Evolutionary conservation across 495 filamentous ascomycete species (phyloP).

Genomic region (Tuber umbilicatum): DNA sequence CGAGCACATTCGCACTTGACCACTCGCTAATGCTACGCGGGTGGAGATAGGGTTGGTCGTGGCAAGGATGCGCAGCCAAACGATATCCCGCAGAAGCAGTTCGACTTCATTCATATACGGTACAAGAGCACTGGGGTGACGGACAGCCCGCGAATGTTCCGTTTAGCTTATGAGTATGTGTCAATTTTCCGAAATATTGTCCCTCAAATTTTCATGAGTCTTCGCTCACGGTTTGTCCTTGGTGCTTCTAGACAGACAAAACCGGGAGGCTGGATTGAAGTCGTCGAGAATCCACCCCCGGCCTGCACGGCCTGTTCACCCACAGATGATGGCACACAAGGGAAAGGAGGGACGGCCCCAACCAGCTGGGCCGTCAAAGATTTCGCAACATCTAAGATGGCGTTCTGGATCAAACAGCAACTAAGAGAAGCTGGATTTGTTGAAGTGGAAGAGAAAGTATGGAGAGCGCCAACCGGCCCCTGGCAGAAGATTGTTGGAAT

Average conservation of each 20-base stretch:
- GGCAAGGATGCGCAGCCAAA: constrained; percentile 30
- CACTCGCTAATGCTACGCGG: constrained; percentile 33
- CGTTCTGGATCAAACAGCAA: constrained; percentile 40
- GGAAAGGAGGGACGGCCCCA: constrained; percentile 21
- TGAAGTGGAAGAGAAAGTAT: constrained; percentile 39
- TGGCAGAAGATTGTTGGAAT: constrained; percentile 39
- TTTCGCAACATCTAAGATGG: constrained; percentile 35
- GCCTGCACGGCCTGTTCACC: constrained; percentile 23
- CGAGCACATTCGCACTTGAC: constrained; percentile 17
- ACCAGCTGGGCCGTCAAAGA: neutral
- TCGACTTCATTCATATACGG: constrained; percentile 42
- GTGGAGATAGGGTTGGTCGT: constrained; percentile 28
- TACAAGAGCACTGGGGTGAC: constrained; percentile 38
- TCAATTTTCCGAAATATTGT: neutral
- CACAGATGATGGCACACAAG: constrained; percentile 22
- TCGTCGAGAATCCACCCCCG: constrained; percentile 37
- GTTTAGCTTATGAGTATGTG: constrained; percentile 40
- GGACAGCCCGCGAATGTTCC: constrained; percentile 37
- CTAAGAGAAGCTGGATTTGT: constrained; percentile 39
- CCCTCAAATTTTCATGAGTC: neutral
- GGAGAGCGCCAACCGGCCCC: constrained; percentile 29
- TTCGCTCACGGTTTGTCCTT: neutral
- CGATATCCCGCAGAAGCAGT: constrained; percentile 31
- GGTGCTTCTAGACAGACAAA: constrained; percentile 37
- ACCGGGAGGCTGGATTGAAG: constrained; percentile 41